Evolutionary conservation across 2,329 filamentous ascomycete species (phyloP).

Genomic region (Alternaria gaisen): DNA sequence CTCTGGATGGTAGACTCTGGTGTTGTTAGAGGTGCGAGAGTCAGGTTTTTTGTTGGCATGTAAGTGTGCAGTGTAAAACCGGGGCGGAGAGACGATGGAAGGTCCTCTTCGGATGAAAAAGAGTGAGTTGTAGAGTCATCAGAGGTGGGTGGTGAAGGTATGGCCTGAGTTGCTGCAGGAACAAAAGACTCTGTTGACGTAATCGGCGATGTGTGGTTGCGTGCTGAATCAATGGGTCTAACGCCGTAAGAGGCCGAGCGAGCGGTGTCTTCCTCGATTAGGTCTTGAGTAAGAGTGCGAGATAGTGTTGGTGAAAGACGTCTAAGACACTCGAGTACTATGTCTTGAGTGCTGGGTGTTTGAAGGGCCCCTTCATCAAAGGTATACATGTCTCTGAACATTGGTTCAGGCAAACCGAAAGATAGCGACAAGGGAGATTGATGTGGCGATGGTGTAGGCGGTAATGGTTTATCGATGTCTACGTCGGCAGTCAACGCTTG

Average conservation of each 20-base stretch:
- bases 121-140: background rate
- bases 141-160: background rate
- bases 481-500: background rate
- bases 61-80: background rate
- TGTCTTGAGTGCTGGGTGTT: background rate
- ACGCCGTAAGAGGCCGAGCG: background rate
- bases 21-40: background rate
- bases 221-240: background rate
- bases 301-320: background rate
- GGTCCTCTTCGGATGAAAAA: background rate
- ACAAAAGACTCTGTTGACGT: background rate
- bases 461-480: background rate
- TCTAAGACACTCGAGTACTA: background rate
- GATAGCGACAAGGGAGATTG: background rate
- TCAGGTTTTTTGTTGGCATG: background rate
- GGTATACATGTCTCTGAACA: background rate
- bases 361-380: fast-evolving
- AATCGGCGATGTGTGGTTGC: background rate
- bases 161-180: background rate
- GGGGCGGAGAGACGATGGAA: background rate
- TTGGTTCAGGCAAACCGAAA: background rate
- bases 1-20: too few relatives aligned
- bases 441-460: background rate
- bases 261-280: background rate
- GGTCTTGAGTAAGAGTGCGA: background rate